These are phyloP conservation scores for Botrytis fabae DNA, from an alignment of 2,329 filamentous ascomycete genomes.

Conservation along the genomic window DNA sequence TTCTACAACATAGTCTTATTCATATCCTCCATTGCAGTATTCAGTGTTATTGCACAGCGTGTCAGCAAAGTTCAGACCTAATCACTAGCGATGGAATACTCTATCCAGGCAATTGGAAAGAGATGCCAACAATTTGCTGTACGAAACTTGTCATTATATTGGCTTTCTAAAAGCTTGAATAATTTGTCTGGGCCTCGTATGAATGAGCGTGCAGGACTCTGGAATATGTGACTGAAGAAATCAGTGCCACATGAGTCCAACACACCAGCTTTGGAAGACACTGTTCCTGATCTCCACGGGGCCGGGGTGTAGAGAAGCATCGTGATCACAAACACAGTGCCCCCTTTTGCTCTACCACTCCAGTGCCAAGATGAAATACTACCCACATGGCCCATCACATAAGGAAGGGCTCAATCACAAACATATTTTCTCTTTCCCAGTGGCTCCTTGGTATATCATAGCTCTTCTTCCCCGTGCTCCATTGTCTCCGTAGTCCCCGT, in stretches of 20 bases:
- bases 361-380: not conserved
- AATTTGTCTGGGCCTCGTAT: not conserved
- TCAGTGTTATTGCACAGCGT: constrained; percentile 88
- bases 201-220: not conserved
- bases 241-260: not conserved
- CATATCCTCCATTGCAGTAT: constrained; percentile 92
- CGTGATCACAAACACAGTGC: not conserved
- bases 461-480: not conserved
- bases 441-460: constrained; percentile 7
- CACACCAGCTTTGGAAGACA: constrained; percentile 3
- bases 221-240: not conserved
- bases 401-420: constrained; percentile 5
- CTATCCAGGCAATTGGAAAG: not conserved
- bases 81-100: constrained; percentile 16
- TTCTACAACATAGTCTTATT: constrained; percentile 98
- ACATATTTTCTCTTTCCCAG: not conserved
- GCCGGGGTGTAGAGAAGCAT: not conserved
- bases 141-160: constrained; percentile 1
- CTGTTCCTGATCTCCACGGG: not conserved
- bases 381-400: not conserved
- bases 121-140: not conserved
- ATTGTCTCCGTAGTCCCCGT: not conserved
- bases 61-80: constrained; percentile 48
- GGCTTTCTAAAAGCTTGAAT: not conserved
- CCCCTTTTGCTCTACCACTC: constrained; percentile 1